Conservation (phyloP, 257 asterid species). For the Solanum lignicaule region DNA sequence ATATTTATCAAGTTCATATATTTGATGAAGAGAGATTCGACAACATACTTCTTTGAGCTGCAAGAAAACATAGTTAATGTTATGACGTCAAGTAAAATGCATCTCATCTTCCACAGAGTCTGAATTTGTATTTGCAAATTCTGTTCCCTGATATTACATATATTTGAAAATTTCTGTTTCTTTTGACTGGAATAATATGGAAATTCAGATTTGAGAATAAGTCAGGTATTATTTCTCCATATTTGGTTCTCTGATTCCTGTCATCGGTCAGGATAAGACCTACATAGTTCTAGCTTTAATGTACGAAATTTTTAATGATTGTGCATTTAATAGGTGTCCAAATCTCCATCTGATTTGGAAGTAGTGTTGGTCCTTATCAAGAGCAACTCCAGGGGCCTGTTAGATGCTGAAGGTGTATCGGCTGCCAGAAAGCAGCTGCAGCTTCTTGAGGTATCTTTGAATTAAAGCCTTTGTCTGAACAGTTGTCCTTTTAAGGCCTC, state of each 20-base stretch:
- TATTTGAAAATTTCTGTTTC: not conserved
- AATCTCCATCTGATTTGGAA: slow-evolving; percentile 92
- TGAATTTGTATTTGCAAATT: not conserved
- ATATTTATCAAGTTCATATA: not conserved
- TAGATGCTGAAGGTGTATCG: slow-evolving; percentile 55
- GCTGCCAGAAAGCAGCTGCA: slow-evolving; percentile 68
- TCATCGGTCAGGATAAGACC: not conserved
- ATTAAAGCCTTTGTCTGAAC: not conserved
- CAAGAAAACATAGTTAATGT: not conserved
- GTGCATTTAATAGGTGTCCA: slow-evolving; percentile 47
- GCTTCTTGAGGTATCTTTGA: slow-evolving; percentile 73
- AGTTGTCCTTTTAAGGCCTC: not conserved
- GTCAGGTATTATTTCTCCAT: not conserved
- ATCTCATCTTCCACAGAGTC: not conserved
- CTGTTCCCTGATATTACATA: not conserved
- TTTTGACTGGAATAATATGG: not conserved
- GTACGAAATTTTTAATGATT: not conserved
- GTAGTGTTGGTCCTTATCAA: slow-evolving; percentile 71
- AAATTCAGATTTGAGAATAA: not conserved
- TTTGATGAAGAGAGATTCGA: not conserved
- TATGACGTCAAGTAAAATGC: not conserved
- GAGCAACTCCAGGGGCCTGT: slow-evolving; percentile 57
- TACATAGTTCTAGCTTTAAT: not conserved
- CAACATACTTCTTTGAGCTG: not conserved
- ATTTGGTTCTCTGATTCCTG: not conserved